These are phyloP conservation scores for Zymoseptoria ardabiliae DNA, from an alignment of 2,329 filamentous ascomycete species.

Conservation along the genomic window DNA sequence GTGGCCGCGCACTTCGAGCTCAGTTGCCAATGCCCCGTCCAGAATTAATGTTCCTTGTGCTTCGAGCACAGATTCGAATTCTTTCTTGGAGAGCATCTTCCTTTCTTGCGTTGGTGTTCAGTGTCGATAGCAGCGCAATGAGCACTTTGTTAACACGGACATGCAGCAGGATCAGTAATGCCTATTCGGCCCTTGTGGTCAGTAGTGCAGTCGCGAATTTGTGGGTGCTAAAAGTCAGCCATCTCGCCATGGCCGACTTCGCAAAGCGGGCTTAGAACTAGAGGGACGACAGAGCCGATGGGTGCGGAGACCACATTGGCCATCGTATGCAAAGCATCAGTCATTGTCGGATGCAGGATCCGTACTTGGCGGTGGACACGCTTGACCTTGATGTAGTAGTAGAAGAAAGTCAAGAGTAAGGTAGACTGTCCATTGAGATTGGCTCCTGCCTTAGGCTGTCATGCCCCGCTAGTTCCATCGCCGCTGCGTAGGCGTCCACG, in stretches of 20 bases:
- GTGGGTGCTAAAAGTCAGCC: background rate
- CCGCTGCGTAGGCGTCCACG: background rate
- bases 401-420: background rate
- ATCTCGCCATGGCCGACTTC: background rate
- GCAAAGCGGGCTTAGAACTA: background rate
- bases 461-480: background rate
- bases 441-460: background rate
- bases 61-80: constrained; percentile 19
- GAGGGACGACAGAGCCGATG: background rate
- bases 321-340: background rate
- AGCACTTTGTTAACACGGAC: background rate
- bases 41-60: constrained; percentile 31
- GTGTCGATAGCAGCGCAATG: background rate
- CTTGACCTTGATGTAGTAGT: background rate
- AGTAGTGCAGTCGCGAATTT: background rate
- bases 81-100: constrained; percentile 18
- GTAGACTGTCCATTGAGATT: background rate
- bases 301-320: background rate
- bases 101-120: background rate
- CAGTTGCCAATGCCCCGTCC: constrained; percentile 43
- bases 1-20: constrained; percentile 38
- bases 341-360: background rate
- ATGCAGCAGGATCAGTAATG: background rate
- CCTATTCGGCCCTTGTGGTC: background rate
- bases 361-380: background rate